A percentile compares a stretch with the other conserved stretches of the same genome.
phyloP scores from a whole-genome alignment of 169 alveolate species.

The Prorocentrum cordatum region DNA sequence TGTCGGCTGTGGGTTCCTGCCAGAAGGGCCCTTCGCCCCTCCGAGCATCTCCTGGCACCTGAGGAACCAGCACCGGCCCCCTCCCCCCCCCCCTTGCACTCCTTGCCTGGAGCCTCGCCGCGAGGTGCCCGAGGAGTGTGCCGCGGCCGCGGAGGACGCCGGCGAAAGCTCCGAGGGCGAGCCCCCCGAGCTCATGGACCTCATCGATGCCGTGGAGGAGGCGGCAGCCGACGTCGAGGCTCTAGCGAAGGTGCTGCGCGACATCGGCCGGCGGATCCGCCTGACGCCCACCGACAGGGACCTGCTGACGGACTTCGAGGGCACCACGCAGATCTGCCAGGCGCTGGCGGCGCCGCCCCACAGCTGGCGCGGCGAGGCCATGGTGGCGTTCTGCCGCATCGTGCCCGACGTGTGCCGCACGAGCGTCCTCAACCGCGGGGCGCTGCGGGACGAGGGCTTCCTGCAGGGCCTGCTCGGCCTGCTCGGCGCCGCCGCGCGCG shows the following conservation, averaged over 20 bases:
- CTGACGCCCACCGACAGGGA: constrained; percentile 23
- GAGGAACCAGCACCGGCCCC: no score
- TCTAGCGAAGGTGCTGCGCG: neutral
- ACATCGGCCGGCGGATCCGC: constrained; percentile 5
- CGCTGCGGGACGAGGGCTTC: constrained; percentile 31
- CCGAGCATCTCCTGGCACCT: no score
- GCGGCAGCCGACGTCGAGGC: neutral
- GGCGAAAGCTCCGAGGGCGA: neutral
- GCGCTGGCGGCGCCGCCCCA: neutral
- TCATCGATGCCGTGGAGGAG: constrained; percentile 23
- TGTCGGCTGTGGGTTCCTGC: no score
- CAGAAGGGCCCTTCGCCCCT: no score
- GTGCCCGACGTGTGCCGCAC: constrained; percentile 51
- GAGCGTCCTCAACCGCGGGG: constrained; percentile 35
- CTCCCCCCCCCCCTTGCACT: no score
- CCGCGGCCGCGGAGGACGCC: neutral
- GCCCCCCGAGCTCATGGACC: constrained; percentile 35
- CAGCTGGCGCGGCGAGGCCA: constrained; percentile 37
- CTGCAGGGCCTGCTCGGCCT: neutral
- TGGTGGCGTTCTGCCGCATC: constrained; percentile 51
- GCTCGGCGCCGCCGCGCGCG: neutral
- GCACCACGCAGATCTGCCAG: constrained; percentile 27
- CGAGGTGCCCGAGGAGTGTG: no score
- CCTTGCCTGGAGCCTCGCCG: no score
- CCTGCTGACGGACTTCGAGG: constrained; percentile 56